Conservation (phyloP, 106 monocot genomes). For the Iris macrosiphon region DNA sequence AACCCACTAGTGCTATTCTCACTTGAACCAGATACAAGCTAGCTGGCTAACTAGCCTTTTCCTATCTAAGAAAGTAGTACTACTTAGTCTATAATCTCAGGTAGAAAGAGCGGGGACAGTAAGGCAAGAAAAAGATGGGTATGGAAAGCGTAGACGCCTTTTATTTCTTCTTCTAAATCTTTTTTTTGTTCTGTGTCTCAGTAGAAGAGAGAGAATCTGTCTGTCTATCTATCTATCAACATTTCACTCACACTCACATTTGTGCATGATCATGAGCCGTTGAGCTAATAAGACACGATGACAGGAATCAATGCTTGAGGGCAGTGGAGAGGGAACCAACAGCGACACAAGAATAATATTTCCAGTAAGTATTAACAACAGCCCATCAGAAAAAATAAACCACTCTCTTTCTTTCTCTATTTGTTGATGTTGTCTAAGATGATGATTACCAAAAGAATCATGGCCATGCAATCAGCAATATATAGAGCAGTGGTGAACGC, state of each 20-base stretch:
- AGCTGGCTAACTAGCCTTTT: background rate
- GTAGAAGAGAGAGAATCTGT: background rate
- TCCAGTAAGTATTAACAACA: conserved; percentile 5
- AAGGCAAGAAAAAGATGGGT: background rate
- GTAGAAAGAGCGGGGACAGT: no score
- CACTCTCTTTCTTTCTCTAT: no score
- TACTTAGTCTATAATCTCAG: background rate
- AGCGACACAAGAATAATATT: conserved; percentile 16
- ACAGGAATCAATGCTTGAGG: conserved; percentile 19
- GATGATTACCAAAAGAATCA: no score
- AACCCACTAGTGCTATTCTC: no score
- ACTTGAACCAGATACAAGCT: no score
- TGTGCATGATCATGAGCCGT: conserved; percentile 11
- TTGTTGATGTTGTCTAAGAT: no score
- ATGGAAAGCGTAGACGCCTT: conserved; percentile 14
- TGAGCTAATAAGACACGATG: conserved; percentile 14
- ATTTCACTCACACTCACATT: no score
- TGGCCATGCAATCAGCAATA: no score
- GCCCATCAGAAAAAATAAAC: conserved; percentile 1
- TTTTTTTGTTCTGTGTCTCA: background rate
- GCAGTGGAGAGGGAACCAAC: conserved; percentile 23
- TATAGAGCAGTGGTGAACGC: no score
- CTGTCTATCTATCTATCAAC: no score
- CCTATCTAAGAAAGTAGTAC: background rate
- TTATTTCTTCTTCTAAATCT: background rate